phyloP scores from a whole-genome alignment of 495 filamentous ascomycete genomes.

The Evansstolkia leycettana region DNA sequence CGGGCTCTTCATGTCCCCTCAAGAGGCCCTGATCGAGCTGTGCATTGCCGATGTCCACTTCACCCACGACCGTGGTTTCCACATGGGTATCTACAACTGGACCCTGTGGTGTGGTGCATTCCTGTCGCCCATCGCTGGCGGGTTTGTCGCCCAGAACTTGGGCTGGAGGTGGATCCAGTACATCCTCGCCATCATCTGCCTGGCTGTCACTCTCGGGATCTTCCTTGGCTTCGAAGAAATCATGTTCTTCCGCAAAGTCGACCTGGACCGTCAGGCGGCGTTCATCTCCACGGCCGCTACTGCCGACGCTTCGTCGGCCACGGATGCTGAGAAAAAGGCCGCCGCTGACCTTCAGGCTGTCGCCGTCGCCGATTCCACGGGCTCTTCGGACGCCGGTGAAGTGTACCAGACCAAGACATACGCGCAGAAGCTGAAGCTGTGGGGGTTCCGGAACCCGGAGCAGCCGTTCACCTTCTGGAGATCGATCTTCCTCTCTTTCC shows the following conservation, averaged over 20 bases:
- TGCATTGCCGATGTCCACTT: slow-evolving; percentile 39
- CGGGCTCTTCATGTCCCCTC: slow-evolving; percentile 39
- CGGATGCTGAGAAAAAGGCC: background rate
- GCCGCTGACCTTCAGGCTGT: background rate
- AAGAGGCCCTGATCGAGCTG: slow-evolving; percentile 39
- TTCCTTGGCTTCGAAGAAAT: slow-evolving; percentile 49
- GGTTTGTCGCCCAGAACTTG: slow-evolving; percentile 36
- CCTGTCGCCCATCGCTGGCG: slow-evolving; percentile 36
- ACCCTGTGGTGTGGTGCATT: slow-evolving; percentile 35
- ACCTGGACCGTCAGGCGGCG: background rate
- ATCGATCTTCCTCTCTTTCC: slow-evolving; percentile 4
- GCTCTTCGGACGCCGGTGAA: background rate
- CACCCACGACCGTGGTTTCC: slow-evolving; percentile 38
- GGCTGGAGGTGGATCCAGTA: slow-evolving; percentile 38
- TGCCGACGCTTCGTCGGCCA: background rate
- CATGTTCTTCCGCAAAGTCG: slow-evolving; percentile 2
- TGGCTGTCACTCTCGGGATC: slow-evolving; percentile 31
- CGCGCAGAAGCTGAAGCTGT: slow-evolving; percentile 6
- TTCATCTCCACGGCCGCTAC: background rate
- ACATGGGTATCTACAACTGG: slow-evolving; percentile 39
- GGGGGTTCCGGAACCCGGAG: background rate
- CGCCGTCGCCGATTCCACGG: background rate
- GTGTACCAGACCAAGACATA: background rate
- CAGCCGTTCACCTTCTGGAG: background rate
- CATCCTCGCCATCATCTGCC: slow-evolving; percentile 39